A percentile compares a stretch with the other conserved stretches of the same genome.
These are phyloP conservation scores for Chlamydomonas applanata DNA, from an alignment of 139 green algal species.

Conservation along the genomic window DNA sequence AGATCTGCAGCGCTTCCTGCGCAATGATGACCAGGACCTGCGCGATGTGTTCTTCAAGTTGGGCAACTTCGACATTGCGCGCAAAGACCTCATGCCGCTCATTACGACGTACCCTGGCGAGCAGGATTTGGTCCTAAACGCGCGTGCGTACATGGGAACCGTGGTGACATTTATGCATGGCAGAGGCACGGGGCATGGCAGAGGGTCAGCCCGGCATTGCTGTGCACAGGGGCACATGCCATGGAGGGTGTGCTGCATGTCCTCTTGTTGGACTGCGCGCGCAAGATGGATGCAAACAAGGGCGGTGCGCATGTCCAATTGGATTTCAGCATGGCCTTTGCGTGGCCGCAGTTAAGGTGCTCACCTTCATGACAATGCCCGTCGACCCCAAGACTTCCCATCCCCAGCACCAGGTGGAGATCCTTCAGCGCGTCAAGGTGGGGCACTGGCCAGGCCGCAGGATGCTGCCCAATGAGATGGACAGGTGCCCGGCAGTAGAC, in stretches of 20 bases:
- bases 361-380: conserved; percentile 90
- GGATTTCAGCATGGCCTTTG: too few relatives aligned
- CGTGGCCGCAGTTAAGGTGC: conserved; percentile 85
- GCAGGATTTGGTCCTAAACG: conserved; percentile 71
- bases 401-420: conserved; percentile 30
- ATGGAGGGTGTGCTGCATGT: background rate
- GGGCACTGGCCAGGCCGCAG: conserved; percentile 57
- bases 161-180: background rate
- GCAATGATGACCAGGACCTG: conserved; percentile 74
- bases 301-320: too few relatives aligned
- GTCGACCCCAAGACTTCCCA: conserved; percentile 44
- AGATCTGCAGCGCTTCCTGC: conserved; percentile 88
- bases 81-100: conserved; percentile 79
- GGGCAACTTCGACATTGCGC: conserved; percentile 48
- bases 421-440: conserved; percentile 53
- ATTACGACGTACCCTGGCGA: conserved; percentile 76
- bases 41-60: conserved; percentile 81
- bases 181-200: background rate
- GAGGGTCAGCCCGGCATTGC: background rate
- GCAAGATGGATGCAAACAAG: background rate
- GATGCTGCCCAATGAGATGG: too few relatives aligned
- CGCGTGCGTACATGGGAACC: conserved; percentile 46
- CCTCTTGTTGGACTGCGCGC: background rate
- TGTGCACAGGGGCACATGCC: background rate
- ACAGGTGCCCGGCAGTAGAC: too few relatives aligned